A percentile compares a stretch with the other conserved stretches of the same genome.
phyloP scores from a whole-genome alignment of 2,329 filamentous ascomycete species.

The Aspergillus unguis region DNA sequence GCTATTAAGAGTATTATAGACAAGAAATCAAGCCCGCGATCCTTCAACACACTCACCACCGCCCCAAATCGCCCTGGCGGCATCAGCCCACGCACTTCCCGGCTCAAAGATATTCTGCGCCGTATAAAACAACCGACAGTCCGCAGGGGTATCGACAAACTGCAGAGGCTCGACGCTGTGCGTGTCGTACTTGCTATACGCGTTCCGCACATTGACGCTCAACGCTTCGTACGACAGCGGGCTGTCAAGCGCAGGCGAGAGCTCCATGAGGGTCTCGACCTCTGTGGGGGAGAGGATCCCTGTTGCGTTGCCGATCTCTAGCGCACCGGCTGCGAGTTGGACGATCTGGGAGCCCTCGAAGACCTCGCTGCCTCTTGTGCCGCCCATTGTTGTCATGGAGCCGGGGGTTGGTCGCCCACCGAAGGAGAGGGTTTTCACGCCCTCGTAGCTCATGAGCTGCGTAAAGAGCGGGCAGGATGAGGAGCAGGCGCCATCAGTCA shows the following conservation, averaged over 20 bases:
- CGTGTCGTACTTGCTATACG: slow-evolving; percentile 45
- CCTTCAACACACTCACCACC: neutral
- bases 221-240: neutral
- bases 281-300: neutral
- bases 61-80: slow-evolving; percentile 26
- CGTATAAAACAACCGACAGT: slow-evolving; percentile 61
- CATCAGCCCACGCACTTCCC: slow-evolving; percentile 51
- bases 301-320: neutral
- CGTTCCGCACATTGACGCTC: slow-evolving; percentile 45
- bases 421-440: slow-evolving; percentile 56
- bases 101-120: slow-evolving; percentile 52
- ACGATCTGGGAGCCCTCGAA: neutral
- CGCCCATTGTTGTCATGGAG: slow-evolving; percentile 63
- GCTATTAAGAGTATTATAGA: too few relatives aligned
- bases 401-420: slow-evolving; percentile 56
- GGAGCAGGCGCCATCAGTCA: slow-evolving; percentile 57
- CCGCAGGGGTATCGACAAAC: slow-evolving; percentile 59
- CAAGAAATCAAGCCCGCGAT: neutral
- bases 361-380: slow-evolving; percentile 55
- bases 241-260: neutral
- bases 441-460: slow-evolving; percentile 53
- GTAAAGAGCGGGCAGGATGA: slow-evolving; percentile 60
- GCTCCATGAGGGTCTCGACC: neutral
- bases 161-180: slow-evolving; percentile 49
- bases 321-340: neutral